Evolutionary conservation across 2,329 filamentous ascomycete genomes (phyloP).

Genomic region (Pyrenochaeta sp.): DNA sequence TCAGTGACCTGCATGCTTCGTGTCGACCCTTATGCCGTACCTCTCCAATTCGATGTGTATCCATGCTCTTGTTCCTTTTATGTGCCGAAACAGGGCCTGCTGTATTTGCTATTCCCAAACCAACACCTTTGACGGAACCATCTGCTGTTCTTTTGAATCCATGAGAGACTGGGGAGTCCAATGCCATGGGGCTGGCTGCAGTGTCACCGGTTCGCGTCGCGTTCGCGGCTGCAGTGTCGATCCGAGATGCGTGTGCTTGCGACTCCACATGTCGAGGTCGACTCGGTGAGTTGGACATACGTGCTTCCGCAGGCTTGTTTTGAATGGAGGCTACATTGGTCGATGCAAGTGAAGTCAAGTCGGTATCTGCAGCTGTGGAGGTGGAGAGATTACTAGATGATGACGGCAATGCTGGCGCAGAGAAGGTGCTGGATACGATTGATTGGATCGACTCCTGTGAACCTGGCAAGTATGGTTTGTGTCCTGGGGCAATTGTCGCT

Average conservation of each 20-base stretch:
- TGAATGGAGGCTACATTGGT: conserved; percentile 40
- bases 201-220: conserved; percentile 39
- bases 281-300: conserved; percentile 54
- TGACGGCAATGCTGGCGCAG: conserved; percentile 41
- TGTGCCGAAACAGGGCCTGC: conserved; percentile 58
- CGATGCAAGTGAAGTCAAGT: conserved; percentile 37
- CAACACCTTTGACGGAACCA: conserved; percentile 68
- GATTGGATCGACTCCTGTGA: conserved; percentile 48
- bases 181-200: conserved; percentile 51
- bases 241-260: conserved; percentile 24
- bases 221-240: conserved; percentile 36
- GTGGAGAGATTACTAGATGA: conserved; percentile 43
- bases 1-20: conserved; percentile 31
- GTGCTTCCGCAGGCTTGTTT: conserved; percentile 53
- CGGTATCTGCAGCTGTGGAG: conserved; percentile 37
- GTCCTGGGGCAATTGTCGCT: conserved; percentile 14
- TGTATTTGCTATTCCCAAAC: conserved; percentile 19
- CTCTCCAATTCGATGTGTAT: conserved; percentile 78
- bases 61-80: conserved; percentile 75
- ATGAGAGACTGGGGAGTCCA: conserved; percentile 51
- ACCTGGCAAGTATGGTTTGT: conserved; percentile 25
- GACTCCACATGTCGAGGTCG: conserved; percentile 56
- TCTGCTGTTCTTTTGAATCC: conserved; percentile 80
- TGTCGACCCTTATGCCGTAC: conserved; percentile 58
- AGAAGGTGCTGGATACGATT: conserved; percentile 43